These are phyloP conservation scores for Eucalyptus marginata DNA, from an alignment of 345 rosid species.

Conservation along the genomic window DNA sequence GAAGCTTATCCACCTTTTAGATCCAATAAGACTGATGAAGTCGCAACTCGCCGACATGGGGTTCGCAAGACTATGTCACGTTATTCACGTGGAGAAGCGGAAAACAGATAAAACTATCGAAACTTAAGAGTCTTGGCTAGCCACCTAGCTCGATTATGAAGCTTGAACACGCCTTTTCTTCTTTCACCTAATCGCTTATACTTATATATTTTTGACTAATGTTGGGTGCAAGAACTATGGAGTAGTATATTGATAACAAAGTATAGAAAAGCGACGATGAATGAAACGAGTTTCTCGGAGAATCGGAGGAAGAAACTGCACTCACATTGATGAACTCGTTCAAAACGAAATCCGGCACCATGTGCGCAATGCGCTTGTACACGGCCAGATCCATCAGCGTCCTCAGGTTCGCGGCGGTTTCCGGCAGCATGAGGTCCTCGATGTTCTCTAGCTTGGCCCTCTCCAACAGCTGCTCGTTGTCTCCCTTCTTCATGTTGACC, in stretches of 20 bases:
- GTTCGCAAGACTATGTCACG: neutral
- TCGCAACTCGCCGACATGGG: neutral
- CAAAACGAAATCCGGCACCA: constrained; percentile 50
- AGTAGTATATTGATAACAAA: neutral
- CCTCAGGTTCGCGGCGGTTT: constrained; percentile 41
- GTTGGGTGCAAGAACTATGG: neutral
- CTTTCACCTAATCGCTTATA: neutral
- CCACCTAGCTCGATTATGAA: neutral
- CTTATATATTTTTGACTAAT: neutral
- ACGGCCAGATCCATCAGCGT: constrained; percentile 38
- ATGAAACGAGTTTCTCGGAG: neutral
- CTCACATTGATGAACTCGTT: constrained; percentile 55
- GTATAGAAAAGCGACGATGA: neutral
- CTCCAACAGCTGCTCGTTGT: constrained; percentile 33
- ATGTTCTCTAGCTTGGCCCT: constrained; percentile 31
- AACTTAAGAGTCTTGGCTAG: neutral
- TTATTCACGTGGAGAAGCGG: neutral
- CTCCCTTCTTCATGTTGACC: constrained; percentile 38
- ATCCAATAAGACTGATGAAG: neutral
- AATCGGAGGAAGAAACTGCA: neutral
- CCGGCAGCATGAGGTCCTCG: constrained; percentile 66
- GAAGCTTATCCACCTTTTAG: neutral
- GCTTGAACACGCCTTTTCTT: neutral
- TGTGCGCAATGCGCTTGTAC: constrained; percentile 3
- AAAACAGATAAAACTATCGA: neutral